Conservation (phyloP, 176 grass and related monocot genomes). For the Hyparrhenia diplandra region DNA sequence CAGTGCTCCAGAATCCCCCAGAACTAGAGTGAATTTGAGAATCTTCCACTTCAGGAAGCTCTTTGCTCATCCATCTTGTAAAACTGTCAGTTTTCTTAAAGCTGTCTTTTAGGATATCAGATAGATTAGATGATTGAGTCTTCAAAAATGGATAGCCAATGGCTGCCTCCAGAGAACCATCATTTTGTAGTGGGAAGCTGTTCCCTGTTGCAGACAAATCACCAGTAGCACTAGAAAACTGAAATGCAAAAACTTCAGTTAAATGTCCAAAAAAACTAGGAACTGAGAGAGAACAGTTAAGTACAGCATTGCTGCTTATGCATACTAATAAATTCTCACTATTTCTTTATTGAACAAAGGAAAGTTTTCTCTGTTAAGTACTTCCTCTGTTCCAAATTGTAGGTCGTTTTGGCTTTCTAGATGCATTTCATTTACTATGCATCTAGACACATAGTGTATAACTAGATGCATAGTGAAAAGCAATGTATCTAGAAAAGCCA, state of each 20-base stretch:
- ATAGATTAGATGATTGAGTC: constrained; percentile 43
- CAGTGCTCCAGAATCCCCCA: constrained; percentile 48
- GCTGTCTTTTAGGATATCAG: constrained; percentile 41
- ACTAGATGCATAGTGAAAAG: too few relatives aligned
- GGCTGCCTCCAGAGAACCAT: constrained; percentile 33
- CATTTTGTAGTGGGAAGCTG: constrained; percentile 28
- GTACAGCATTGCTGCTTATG: neutral
- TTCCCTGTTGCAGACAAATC: constrained; percentile 36
- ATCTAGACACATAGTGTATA: too few relatives aligned
- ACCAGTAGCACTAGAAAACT: constrained; percentile 31
- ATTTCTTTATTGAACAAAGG: neutral
- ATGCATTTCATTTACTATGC: too few relatives aligned
- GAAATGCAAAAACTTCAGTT: constrained; percentile 15
- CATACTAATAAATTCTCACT: neutral
- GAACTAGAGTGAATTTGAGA: constrained; percentile 68
- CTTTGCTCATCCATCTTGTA: constrained; percentile 84
- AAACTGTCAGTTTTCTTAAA: constrained; percentile 87
- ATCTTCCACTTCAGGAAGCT: constrained; percentile 54
- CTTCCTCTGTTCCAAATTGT: too few relatives aligned
- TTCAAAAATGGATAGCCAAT: constrained; percentile 26
- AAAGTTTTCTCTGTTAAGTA: too few relatives aligned
- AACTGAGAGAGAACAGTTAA: neutral
- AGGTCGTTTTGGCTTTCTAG: too few relatives aligned
- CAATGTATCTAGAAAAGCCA: too few relatives aligned
- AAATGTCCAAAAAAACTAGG: neutral